A percentile compares a stretch with the other conserved stretches of the same genome.
phyloP scores from a whole-genome alignment of 345 rosid species.

The Reutealis trisperma region DNA sequence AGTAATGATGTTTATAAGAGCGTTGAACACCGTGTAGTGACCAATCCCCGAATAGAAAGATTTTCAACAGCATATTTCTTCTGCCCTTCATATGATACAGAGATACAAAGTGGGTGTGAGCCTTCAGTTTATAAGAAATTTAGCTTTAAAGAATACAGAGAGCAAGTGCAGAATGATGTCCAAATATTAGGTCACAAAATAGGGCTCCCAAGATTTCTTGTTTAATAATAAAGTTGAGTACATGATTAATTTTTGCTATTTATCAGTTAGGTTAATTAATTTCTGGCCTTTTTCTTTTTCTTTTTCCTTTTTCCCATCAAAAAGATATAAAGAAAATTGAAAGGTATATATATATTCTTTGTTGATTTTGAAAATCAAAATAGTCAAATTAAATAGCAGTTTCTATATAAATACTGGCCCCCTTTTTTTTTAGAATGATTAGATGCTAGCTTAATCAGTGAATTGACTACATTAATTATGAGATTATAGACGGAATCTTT shows the following conservation, averaged over 20 bases:
- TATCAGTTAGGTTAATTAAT: not conserved
- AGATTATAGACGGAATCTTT: no score
- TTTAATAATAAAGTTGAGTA: conserved; percentile 19
- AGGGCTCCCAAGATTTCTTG: conserved; percentile 79
- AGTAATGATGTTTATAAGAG: conserved; percentile 89
- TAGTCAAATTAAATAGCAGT: not conserved
- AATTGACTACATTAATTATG: not conserved
- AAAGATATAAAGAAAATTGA: not conserved
- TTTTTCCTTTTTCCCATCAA: not conserved
- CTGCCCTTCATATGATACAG: conserved; percentile 76
- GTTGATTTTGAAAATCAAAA: not conserved
- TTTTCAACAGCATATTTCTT: conserved; percentile 90
- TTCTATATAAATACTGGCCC: not conserved
- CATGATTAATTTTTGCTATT: conserved; percentile 3
- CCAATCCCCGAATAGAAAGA: conserved; percentile 70
- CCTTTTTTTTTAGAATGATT: not conserved
- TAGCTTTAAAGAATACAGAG: conserved; percentile 70
- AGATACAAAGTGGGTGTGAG: conserved; percentile 52
- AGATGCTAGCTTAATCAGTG: not conserved
- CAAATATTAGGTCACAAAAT: conserved; percentile 68
- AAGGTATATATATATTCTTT: not conserved
- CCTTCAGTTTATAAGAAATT: conserved; percentile 59
- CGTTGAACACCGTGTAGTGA: conserved; percentile 74
- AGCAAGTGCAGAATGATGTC: conserved; percentile 83
- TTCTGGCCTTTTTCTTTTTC: no score